Conservation (phyloP, 345 rosid species). For the Fremontodendron californicum region DNA sequence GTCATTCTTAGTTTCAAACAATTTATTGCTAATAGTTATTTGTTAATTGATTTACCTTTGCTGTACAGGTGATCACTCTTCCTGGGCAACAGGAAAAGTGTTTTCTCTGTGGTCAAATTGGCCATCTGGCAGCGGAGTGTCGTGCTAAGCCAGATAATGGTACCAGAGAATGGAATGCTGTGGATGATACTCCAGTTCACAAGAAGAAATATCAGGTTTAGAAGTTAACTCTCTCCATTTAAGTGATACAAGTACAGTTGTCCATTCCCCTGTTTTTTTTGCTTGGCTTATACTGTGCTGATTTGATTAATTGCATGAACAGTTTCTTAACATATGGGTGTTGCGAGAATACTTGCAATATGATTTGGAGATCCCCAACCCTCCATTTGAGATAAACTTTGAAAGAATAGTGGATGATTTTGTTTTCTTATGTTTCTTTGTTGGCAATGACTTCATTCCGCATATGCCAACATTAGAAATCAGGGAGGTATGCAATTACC, state of each 20-base stretch:
- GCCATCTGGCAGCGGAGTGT: conserved; percentile 97
- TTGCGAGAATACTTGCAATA: conserved; percentile 84
- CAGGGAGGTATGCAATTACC: conserved; percentile 67
- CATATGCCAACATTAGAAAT: conserved; percentile 99
- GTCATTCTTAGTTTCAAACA: neutral
- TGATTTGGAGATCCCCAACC: conserved; percentile 75
- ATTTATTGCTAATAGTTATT: conserved; percentile 1
- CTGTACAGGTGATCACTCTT: conserved; percentile 60
- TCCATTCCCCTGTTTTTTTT: neutral
- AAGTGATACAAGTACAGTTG: neutral
- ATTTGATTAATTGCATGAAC: conserved; percentile 24
- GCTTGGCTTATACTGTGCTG: conserved; percentile 1
- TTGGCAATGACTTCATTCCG: conserved; percentile 98
- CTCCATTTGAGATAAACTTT: conserved; percentile 78
- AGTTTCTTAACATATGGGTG: conserved; percentile 95
- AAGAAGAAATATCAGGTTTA: conserved; percentile 98
- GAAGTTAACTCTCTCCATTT: conserved; percentile 10
- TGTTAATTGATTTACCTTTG: neutral
- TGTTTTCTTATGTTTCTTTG: conserved; percentile 96
- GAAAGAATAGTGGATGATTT: conserved; percentile 95
- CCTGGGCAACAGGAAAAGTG: conserved; percentile 98
- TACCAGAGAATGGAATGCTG: conserved; percentile 38
- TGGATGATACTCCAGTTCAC: conserved; percentile 71
- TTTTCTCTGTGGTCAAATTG: conserved; percentile 84
- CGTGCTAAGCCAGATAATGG: conserved; percentile 52